Percentiles rank a stretch among this genome's conserved stretches.
phyloP scores from a whole-genome alignment of 2,329 filamentous ascomycete genomes.

The Aspergillus sp. region DNA sequence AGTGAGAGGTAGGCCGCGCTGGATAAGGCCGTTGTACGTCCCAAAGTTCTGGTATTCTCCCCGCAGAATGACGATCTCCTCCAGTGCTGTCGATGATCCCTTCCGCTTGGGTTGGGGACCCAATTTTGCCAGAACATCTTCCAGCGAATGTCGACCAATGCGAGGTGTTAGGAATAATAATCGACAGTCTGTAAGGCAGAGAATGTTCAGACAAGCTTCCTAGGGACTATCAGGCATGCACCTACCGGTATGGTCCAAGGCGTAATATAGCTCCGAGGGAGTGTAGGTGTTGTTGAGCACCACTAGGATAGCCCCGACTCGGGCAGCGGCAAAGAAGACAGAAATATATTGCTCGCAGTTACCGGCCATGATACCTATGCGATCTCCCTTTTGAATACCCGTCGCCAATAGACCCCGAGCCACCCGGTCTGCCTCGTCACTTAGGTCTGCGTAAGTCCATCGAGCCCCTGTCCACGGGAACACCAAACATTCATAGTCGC shows the following conservation, averaged over 20 bases:
- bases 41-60: slow-evolving; percentile 55
- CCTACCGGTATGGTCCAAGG: slow-evolving; percentile 67
- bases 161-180: slow-evolving; percentile 70
- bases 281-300: slow-evolving; percentile 85
- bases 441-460: slow-evolving; percentile 69
- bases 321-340: slow-evolving; percentile 70
- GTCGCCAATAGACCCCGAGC: slow-evolving; percentile 66
- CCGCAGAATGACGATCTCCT: slow-evolving; percentile 61
- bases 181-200: slow-evolving; percentile 58
- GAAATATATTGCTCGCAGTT: slow-evolving; percentile 61
- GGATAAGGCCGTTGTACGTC: slow-evolving; percentile 61
- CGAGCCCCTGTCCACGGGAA: slow-evolving; percentile 74
- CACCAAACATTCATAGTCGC: slow-evolving; percentile 66
- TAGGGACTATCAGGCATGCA: neutral
- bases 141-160: slow-evolving; percentile 67
- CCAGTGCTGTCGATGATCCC: slow-evolving; percentile 37
- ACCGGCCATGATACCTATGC: slow-evolving; percentile 71
- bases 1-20: slow-evolving; percentile 50
- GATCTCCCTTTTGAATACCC: slow-evolving; percentile 67
- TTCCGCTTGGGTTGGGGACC: slow-evolving; percentile 33
- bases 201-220: slow-evolving; percentile 1
- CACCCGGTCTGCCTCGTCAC: slow-evolving; percentile 60
- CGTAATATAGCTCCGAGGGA: slow-evolving; percentile 68
- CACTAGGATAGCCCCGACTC: slow-evolving; percentile 67
- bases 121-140: slow-evolving; percentile 57